These are phyloP conservation scores for Trametes cingulata DNA, from an alignment of 768 basidiomycete genomes.

Conservation along the genomic window DNA sequence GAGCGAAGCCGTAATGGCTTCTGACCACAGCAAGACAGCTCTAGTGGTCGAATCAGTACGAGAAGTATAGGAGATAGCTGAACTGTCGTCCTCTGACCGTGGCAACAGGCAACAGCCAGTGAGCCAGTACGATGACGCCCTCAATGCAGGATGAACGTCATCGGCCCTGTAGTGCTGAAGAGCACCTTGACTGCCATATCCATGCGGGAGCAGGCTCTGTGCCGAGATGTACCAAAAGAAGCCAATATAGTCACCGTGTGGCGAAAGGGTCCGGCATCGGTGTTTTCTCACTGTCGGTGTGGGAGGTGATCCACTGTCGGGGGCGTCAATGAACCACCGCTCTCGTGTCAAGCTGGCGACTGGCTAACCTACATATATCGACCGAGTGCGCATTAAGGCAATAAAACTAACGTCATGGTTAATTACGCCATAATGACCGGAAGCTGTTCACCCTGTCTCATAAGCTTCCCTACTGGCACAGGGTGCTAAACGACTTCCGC, in stretches of 20 bases:
- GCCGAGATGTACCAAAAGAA: neutral
- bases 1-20: neutral
- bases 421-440: neutral
- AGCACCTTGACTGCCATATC: neutral
- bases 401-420: neutral
- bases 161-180: neutral
- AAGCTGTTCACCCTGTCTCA: neutral
- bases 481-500: slow-evolving; percentile 18
- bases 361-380: neutral
- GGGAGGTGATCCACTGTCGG: neutral
- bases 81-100: neutral
- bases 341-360: neutral
- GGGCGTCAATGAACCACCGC: neutral
- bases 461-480: neutral
- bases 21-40: neutral
- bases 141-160: neutral
- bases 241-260: neutral
- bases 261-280: neutral
- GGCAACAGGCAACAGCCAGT: neutral
- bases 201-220: neutral
- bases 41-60: neutral
- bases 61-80: neutral
- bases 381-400: neutral
- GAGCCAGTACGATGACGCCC: neutral
- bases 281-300: neutral